These are phyloP conservation scores for Malassezia obtusa DNA, from an alignment of 1,284 basidiomycete species.

Conservation along the genomic window DNA sequence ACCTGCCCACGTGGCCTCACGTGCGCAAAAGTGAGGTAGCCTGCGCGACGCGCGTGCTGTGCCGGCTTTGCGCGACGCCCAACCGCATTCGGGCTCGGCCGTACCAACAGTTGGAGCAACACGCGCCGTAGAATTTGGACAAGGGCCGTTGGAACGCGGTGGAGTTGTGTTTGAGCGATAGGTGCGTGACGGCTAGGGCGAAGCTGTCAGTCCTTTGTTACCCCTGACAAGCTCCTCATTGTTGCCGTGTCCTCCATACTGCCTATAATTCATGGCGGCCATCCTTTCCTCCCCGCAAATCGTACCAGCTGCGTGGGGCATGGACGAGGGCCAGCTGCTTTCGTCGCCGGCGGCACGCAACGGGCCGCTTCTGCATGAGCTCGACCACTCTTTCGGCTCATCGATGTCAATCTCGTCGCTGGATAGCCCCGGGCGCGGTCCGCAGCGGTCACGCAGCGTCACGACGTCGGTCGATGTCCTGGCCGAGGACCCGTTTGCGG, in stretches of 20 bases:
- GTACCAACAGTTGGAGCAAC: not conserved
- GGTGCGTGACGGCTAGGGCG: not conserved
- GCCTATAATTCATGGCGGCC: not conserved
- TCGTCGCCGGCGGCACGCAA: conserved; percentile 2
- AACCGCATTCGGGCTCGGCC: not conserved
- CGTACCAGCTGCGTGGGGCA: conserved; percentile 1
- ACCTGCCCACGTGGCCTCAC: not conserved
- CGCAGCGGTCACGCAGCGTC: conserved; percentile 5
- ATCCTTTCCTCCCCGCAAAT: conserved; percentile 5
- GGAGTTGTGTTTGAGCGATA: not conserved
- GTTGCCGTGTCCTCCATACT: not conserved
- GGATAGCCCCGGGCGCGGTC: conserved; percentile 21
- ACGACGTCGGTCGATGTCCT: not conserved
- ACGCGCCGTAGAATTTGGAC: conserved; percentile 3
- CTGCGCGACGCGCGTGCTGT: not conserved
- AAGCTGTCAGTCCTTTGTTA: not conserved
- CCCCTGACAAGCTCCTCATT: not conserved
- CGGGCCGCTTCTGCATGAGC: conserved; percentile 15
- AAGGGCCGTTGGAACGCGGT: not conserved
- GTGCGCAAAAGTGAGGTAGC: conserved; percentile 1
- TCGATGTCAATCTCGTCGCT: conserved; percentile 45
- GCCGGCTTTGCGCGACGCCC: not conserved
- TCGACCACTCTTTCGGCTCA: conserved; percentile 44
- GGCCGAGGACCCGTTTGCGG: conserved; percentile 9
- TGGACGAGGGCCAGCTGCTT: not conserved